These are phyloP conservation scores for Epichloe coenophiala DNA, from an alignment of 2,329 filamentous ascomycete species.

Conservation along the genomic window DNA sequence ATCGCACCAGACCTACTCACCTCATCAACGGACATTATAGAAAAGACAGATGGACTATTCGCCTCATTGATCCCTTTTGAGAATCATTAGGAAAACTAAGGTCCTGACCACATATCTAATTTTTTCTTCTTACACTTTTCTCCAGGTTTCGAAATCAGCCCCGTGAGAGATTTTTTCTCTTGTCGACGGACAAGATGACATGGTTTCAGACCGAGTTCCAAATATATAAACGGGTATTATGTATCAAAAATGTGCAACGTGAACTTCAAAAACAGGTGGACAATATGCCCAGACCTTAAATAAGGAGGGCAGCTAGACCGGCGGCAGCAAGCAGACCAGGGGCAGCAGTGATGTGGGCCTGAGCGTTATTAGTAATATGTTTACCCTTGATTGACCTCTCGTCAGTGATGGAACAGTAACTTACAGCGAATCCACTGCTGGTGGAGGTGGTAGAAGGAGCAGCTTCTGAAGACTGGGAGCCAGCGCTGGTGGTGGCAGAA, in stretches of 20 bases:
- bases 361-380: not conserved
- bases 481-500: not conserved
- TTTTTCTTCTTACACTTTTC: constrained; percentile 8
- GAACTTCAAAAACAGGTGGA: constrained; percentile 10
- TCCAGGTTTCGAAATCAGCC: constrained; percentile 13
- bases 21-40: constrained; percentile 20
- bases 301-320: constrained; percentile 33
- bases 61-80: constrained; percentile 18
- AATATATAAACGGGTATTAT: constrained; percentile 27
- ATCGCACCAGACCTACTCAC: constrained; percentile 13
- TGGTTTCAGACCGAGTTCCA: constrained; percentile 11
- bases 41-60: constrained; percentile 21
- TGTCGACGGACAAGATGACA: constrained; percentile 13
- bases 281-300: constrained; percentile 22
- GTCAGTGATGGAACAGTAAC: constrained; percentile 5
- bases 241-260: constrained; percentile 27
- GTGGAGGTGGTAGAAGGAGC: constrained; percentile 5
- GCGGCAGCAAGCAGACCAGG: constrained; percentile 36
- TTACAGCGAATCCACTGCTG: constrained; percentile 16
- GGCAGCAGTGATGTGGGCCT: constrained; percentile 30
- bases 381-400: not conserved
- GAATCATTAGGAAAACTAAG: constrained; percentile 14
- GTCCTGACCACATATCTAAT: constrained; percentile 16
- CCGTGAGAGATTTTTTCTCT: constrained; percentile 8
- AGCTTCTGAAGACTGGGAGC: not conserved